A percentile compares a stretch with the other conserved stretches of the same genome.
phyloP scores from a whole-genome alignment of 2,329 filamentous ascomycete genomes.

The Talaromyces sp. region DNA sequence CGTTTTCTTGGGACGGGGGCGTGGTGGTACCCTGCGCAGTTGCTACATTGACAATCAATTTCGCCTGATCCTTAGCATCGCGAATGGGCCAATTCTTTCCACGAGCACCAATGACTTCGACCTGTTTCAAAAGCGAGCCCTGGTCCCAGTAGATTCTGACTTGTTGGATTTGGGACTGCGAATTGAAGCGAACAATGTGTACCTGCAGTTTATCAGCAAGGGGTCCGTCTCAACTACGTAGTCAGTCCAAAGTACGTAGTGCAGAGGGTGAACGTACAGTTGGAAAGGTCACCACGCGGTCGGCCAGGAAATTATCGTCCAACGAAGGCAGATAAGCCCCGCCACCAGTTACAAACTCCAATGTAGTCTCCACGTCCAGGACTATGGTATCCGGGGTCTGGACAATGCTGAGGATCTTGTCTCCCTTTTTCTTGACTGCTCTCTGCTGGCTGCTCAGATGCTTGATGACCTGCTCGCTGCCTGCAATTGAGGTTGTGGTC shows the following conservation, averaged over 20 bases:
- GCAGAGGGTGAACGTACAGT: too few species aligned
- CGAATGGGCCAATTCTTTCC: slow-evolving; percentile 93
- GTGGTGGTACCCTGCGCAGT: slow-evolving; percentile 24
- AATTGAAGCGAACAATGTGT: slow-evolving; percentile 83
- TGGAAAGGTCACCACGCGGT: slow-evolving; percentile 71
- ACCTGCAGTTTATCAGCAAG: slow-evolving; percentile 48
- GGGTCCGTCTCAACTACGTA: not conserved
- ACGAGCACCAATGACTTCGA: slow-evolving; percentile 86
- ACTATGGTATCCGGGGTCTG: slow-evolving; percentile 66
- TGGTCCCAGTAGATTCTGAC: slow-evolving; percentile 95
- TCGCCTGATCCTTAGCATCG: slow-evolving; percentile 77
- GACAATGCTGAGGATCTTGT: slow-evolving; percentile 68
- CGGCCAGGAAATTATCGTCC: slow-evolving; percentile 89
- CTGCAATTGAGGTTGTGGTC: slow-evolving; percentile 69
- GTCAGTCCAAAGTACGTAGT: too few species aligned
- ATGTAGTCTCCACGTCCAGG: slow-evolving; percentile 71
- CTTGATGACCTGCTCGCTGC: slow-evolving; percentile 71
- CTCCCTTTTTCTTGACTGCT: slow-evolving; percentile 75
- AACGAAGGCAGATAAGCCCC: slow-evolving; percentile 82
- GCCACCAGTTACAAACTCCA: slow-evolving; percentile 77
- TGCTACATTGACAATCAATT: slow-evolving; percentile 58
- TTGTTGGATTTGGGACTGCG: slow-evolving; percentile 70
- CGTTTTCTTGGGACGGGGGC: slow-evolving; percentile 7
- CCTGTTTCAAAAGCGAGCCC: slow-evolving; percentile 81
- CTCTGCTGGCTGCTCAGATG: slow-evolving; percentile 68